A percentile compares a stretch with the other conserved stretches of the same genome.
Conservation (phyloP, 345 rosid species). For the Eucalyptus cloeziana region DNA sequence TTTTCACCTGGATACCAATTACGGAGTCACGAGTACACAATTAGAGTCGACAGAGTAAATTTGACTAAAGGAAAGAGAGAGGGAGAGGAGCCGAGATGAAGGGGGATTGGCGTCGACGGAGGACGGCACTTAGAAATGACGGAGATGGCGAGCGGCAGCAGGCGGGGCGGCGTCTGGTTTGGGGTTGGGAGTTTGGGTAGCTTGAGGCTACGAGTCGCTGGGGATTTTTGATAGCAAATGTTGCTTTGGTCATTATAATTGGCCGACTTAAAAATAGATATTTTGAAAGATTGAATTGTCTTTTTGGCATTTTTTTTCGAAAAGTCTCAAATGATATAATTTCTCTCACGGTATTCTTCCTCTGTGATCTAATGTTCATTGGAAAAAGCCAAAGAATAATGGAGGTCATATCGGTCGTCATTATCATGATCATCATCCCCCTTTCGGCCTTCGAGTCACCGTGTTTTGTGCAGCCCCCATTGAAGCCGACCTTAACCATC, state of each 20-base stretch:
- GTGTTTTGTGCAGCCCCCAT: slow-evolving; percentile 28
- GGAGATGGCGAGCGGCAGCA: background rate
- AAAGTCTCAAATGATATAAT: background rate
- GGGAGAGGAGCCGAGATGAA: background rate
- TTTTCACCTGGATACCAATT: background rate
- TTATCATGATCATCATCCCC: background rate
- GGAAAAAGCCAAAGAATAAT: background rate
- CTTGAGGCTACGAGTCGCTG: background rate
- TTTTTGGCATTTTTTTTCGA: background rate
- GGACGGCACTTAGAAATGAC: background rate
- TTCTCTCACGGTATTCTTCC: background rate
- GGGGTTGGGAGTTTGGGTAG: background rate
- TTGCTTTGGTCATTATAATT: background rate
- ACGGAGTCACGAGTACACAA: background rate
- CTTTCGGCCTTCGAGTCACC: background rate
- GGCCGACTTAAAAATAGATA: background rate
- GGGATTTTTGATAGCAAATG: background rate
- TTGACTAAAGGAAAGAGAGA: background rate
- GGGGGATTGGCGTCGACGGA: background rate
- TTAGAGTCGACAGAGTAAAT: background rate
- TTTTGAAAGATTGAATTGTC: background rate
- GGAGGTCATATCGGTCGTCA: background rate
- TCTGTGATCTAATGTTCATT: background rate
- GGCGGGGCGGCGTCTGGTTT: background rate
- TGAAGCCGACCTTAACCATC: background rate